Percentiles rank a stretch among this genome's conserved stretches.
phyloP scores from a whole-genome alignment of 1,284 basidiomycete species.

The Ganoderma leucocontextum region DNA sequence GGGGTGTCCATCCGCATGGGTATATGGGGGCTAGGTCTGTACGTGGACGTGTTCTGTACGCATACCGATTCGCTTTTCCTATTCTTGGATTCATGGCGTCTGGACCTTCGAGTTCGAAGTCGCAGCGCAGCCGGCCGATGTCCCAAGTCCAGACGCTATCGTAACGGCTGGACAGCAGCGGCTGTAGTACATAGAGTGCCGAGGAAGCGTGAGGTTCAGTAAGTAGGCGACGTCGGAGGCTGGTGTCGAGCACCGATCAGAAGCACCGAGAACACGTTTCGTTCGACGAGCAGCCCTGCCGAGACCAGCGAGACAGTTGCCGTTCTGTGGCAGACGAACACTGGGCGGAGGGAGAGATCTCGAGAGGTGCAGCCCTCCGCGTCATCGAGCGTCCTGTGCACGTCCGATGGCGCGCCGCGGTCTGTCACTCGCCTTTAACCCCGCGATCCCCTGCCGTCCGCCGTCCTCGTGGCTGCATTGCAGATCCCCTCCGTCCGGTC shows the following conservation, averaged over 20 bases:
- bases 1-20: neutral
- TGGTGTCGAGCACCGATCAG: neutral
- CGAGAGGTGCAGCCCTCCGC: neutral
- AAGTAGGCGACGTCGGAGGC: neutral
- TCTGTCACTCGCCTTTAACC: neutral
- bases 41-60: neutral
- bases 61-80: neutral
- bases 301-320: neutral
- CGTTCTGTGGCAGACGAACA: neutral
- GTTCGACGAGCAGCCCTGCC: neutral
- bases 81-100: constrained; percentile 3
- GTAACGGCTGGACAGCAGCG: neutral
- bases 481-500: neutral
- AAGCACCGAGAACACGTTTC: neutral
- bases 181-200: neutral
- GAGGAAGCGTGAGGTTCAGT: neutral
- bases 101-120: constrained; percentile 1
- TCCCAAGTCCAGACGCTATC: neutral
- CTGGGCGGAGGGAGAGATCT: neutral
- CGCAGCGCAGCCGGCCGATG: neutral
- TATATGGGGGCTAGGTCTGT: neutral
- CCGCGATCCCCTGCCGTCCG: neutral
- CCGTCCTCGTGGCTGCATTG: neutral
- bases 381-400: neutral
- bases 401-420: neutral